phyloP scores from a whole-genome alignment of 2,329 filamentous ascomycete genomes.

The Chrysosporium queenslandicum region DNA sequence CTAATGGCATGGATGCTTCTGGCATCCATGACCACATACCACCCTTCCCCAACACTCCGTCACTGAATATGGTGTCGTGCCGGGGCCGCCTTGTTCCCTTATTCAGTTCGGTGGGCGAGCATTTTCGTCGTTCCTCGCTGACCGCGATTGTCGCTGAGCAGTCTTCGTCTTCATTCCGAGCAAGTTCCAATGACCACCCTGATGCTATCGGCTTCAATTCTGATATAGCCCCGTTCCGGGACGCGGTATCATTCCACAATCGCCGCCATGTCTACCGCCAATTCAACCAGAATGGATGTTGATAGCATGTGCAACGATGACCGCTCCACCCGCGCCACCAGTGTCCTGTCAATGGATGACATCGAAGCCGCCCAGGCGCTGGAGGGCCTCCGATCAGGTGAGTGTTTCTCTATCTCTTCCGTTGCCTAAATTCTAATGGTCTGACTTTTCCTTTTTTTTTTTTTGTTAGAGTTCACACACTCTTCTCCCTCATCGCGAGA shows the following conservation, averaged over 20 bases:
- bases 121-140: too few relatives aligned
- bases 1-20: slow-evolving; percentile 3
- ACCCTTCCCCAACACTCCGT: background rate
- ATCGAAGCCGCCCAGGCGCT: slow-evolving; percentile 61
- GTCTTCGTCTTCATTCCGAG: background rate
- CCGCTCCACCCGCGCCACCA: slow-evolving; percentile 36
- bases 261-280: slow-evolving; percentile 3
- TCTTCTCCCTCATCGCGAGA: slow-evolving; percentile 45
- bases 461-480: slow-evolving; percentile 51
- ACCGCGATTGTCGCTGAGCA: too few relatives aligned
- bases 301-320: slow-evolving; percentile 31
- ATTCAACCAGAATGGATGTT: slow-evolving; percentile 31
- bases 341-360: slow-evolving; percentile 42
- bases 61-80: background rate
- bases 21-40: background rate
- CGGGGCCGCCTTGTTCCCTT: background rate
- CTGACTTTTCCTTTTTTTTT: slow-evolving; percentile 7
- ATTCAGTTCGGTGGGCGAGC: too few relatives aligned
- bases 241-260: background rate
- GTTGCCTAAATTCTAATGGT: background rate
- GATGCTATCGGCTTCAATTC: background rate
- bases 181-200: background rate
- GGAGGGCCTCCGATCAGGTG: slow-evolving; percentile 64
- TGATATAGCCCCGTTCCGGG: background rate
- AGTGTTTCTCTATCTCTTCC: slow-evolving; percentile 21